These are phyloP conservation scores for Tolypocladium capitatum DNA, from an alignment of 2,329 filamentous ascomycete genomes.

Conservation along the genomic window DNA sequence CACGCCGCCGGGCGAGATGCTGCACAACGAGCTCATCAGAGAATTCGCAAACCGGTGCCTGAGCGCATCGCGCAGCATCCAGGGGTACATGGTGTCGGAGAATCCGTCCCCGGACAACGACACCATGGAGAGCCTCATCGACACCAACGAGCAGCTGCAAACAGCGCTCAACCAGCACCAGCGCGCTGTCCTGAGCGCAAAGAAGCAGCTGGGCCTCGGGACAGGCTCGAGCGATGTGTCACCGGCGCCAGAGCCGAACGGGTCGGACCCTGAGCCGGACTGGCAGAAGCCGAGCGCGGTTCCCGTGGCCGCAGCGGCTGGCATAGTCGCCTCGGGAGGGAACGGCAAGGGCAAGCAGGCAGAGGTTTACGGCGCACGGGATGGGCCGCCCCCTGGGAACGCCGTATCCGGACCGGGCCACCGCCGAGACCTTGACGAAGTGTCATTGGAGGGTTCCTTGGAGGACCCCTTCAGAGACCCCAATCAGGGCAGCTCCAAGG, in stretches of 20 bases:
- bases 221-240: conserved; percentile 15
- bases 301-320: background rate
- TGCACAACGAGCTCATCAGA: conserved; percentile 74
- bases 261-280: conserved; percentile 13
- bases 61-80: conserved; percentile 66
- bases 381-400: conserved; percentile 11
- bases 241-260: conserved; percentile 15
- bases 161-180: conserved; percentile 75
- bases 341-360: conserved; percentile 23
- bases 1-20: conserved; percentile 62
- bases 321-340: conserved; percentile 3
- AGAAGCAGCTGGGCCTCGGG: conserved; percentile 36
- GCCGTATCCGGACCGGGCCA: conserved; percentile 10
- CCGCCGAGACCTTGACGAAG: conserved; percentile 9
- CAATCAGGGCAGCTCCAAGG: conserved; percentile 4
- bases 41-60: conserved; percentile 85
- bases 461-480: conserved; percentile 23
- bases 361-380: conserved; percentile 12
- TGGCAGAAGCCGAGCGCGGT: conserved; percentile 2
- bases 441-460: conserved; percentile 12
- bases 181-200: conserved; percentile 55
- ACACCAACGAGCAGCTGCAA: conserved; percentile 84
- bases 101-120: conserved; percentile 79
- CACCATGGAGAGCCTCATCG: conserved; percentile 84
- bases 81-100: conserved; percentile 70